These are phyloP conservation scores for Cyclotella kingstonii DNA, from an alignment of 108 stramenopile species.

Conservation along the genomic window DNA sequence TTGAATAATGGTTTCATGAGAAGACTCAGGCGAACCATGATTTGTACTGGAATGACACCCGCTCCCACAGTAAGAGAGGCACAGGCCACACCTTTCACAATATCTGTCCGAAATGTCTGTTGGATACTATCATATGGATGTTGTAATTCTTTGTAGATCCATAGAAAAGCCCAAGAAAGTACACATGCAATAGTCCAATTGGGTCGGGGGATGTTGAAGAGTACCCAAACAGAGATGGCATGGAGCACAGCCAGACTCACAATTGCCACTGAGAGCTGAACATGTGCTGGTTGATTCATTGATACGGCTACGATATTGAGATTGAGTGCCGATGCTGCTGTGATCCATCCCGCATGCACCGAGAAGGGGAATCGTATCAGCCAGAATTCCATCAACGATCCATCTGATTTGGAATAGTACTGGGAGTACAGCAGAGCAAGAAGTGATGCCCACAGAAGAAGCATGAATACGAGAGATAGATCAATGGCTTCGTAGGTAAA, in stretches of 20 bases:
- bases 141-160: constrained; percentile 52
- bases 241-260: constrained; percentile 49
- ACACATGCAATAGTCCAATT: constrained; percentile 64
- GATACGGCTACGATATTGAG: constrained; percentile 66
- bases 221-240: constrained; percentile 53
- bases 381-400: constrained; percentile 48
- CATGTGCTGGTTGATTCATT: constrained; percentile 17
- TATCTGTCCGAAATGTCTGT: constrained; percentile 38
- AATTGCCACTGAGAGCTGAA: constrained; percentile 55
- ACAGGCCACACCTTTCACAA: constrained; percentile 32
- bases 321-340: constrained; percentile 77
- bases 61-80: constrained; percentile 30
- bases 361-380: constrained; percentile 75
- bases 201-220: constrained; percentile 31
- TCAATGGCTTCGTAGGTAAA: constrained; percentile 66
- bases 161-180: constrained; percentile 67
- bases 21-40: constrained; percentile 23
- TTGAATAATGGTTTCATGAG: constrained; percentile 15
- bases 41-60: constrained; percentile 23
- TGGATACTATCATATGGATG: constrained; percentile 51
- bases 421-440: constrained; percentile 32
- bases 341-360: constrained; percentile 81
- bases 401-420: constrained; percentile 26
- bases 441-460: constrained; percentile 49
- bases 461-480: constrained; percentile 59